phyloP scores from a whole-genome alignment of 441 rosid species.

The Euphorbia corollata region DNA sequence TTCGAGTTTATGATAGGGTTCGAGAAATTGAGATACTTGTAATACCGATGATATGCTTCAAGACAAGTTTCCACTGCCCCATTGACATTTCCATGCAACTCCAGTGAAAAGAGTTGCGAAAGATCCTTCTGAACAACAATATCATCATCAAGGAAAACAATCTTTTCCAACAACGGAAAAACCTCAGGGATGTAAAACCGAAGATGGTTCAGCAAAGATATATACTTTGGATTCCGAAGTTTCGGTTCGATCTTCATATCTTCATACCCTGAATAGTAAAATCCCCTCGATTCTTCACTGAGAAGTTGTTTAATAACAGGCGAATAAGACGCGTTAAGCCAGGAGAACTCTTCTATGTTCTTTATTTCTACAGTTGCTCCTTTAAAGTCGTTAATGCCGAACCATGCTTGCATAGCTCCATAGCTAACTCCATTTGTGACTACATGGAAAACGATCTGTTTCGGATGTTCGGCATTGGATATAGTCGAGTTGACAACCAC shows the following conservation, averaged over 20 bases:
- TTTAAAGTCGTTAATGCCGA: slow-evolving; percentile 62
- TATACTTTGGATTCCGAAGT: slow-evolving; percentile 52
- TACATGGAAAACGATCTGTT: slow-evolving; percentile 80
- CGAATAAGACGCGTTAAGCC: slow-evolving; percentile 78
- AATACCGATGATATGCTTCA: slow-evolving; percentile 82
- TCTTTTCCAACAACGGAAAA: slow-evolving; percentile 83
- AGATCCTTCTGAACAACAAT: slow-evolving; percentile 92
- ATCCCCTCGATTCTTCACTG: slow-evolving; percentile 37
- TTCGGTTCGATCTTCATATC: slow-evolving; percentile 51
- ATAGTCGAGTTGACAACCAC: slow-evolving; percentile 80
- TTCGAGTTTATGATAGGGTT: slow-evolving; percentile 76
- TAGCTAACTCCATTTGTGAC: slow-evolving; percentile 65
- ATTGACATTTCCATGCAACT: slow-evolving; percentile 85
- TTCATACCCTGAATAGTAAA: slow-evolving; percentile 48
- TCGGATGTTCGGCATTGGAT: slow-evolving; percentile 80
- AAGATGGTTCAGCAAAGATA: slow-evolving; percentile 73
- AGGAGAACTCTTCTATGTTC: slow-evolving; percentile 60
- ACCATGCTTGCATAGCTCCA: slow-evolving; percentile 92
- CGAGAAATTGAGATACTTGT: slow-evolving; percentile 90
- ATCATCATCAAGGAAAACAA: slow-evolving; percentile 84
- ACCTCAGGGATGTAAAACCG: slow-evolving; percentile 89
- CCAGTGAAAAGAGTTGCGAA: slow-evolving; percentile 74
- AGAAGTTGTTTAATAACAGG: slow-evolving; percentile 62
- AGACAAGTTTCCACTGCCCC: slow-evolving; percentile 99
- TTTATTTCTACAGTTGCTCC: slow-evolving; percentile 76